These are phyloP conservation scores for Pseudozyma sp. DNA, from an alignment of 1,284 basidiomycete genomes.

Conservation along the genomic window DNA sequence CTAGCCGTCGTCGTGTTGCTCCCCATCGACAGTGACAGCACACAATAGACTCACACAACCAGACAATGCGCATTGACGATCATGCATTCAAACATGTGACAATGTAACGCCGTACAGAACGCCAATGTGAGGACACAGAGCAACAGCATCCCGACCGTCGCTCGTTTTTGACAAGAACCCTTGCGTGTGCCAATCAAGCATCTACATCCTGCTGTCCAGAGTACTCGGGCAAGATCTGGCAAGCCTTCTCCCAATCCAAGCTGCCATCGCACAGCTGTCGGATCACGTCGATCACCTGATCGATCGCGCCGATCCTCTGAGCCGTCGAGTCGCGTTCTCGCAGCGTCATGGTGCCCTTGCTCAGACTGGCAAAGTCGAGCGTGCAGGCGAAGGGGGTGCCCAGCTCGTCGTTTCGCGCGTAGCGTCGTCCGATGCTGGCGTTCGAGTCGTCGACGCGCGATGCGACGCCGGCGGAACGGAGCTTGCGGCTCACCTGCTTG, in stretches of 20 bases:
- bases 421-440: constrained; percentile 94
- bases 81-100: no score
- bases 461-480: constrained; percentile 88
- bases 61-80: no score
- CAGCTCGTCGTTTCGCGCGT: constrained; percentile 97
- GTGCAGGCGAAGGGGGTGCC: constrained; percentile 97
- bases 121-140: no score
- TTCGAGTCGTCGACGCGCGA: constrained; percentile 95
- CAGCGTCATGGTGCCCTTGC: constrained; percentile 67
- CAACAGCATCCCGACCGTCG: no score
- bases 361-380: constrained; percentile 93
- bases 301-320: constrained; percentile 91
- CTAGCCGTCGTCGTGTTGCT: no score
- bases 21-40: no score
- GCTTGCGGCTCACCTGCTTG: constrained; percentile 84
- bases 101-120: no score
- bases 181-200: constrained; percentile 7
- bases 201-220: constrained; percentile 80
- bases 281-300: constrained; percentile 87
- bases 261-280: constrained; percentile 66
- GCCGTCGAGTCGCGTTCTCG: constrained; percentile 90
- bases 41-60: no score
- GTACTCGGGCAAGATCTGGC: constrained; percentile 80
- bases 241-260: constrained; percentile 81
- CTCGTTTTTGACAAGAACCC: not conserved